Base-by-base conservation (phyloP, 1,284 basidiomycete genomes). In the Sutorius eximius region DNA sequence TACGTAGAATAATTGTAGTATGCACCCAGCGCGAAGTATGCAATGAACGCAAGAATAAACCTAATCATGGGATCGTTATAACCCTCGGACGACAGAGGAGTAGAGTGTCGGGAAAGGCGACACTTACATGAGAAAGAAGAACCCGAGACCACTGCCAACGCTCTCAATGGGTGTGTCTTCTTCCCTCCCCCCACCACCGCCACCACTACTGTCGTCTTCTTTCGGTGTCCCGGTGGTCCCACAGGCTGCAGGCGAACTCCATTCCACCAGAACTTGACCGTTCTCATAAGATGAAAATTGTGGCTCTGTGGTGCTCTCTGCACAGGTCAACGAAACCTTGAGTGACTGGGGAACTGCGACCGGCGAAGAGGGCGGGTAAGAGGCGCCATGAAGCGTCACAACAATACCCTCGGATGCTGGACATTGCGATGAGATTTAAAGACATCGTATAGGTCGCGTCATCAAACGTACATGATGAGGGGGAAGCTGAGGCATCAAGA, bases 1-100 rank as follows among this genome's bases (percentile, higher is more conserved):
- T 92, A 93, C 18, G 82, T 89, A 11, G 86, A 83, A 64, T 91
- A 92, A 64, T 93, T 93, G 72, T 90, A 86, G 69, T 91, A 93
- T 8, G 87, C 86, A 18, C 91, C 91, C 29, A 92, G 66, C 2
- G 68, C 79, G 61, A 93, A 84, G 72, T 93, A 93, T 7, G 80
- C 79, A 12, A 76, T 67, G 57, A 91, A 78, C 2, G 82, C 83
- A 18, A 93, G 67, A 29, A 91, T 57, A 18, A 92, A 65, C 52
- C 91, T 93, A 40, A 52, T 41, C 52, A 53, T 47, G 37, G 11
- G 49, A 46, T 52, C 49, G 51, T 41, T 41, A 29, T 40, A 41
- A 52, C 38, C 24, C 18, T 27, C 10, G 24, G 18, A 30, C 40
- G 44, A 30, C 24, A 22, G 15, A 30, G 24, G 15, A 30, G 24